Percentiles rank a stretch among this genome's conserved stretches.
phyloP scores from a whole-genome alignment of 352 stramenopile species.

The Phytophthora nicotianae region DNA sequence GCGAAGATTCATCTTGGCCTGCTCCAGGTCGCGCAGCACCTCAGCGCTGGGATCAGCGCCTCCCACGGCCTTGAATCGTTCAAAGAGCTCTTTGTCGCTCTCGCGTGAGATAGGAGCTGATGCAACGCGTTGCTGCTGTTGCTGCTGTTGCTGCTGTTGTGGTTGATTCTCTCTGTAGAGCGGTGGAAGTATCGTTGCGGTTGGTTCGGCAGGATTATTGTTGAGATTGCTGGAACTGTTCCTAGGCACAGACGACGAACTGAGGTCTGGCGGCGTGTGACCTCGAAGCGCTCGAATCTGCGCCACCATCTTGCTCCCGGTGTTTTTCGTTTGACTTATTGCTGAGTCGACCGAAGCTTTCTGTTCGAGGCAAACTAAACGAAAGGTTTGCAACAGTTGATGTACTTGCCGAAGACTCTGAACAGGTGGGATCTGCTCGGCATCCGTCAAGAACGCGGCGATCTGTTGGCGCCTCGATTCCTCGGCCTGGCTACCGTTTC shows the following conservation, averaged over 20 bases:
- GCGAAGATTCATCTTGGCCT: slow-evolving; percentile 65
- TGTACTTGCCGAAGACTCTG: slow-evolving; percentile 55
- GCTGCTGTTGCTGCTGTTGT: slow-evolving; percentile 4
- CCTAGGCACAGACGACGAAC: slow-evolving; percentile 8
- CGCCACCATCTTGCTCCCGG: slow-evolving; percentile 54
- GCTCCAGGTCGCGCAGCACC: slow-evolving; percentile 58
- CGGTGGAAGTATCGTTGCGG: slow-evolving; percentile 11
- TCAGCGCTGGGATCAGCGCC: slow-evolving; percentile 40
- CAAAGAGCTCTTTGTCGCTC: slow-evolving; percentile 64
- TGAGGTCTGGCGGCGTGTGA: slow-evolving; percentile 16
- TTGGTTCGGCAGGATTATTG: not conserved
- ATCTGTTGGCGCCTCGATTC: slow-evolving; percentile 34
- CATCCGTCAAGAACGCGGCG: slow-evolving; percentile 44
- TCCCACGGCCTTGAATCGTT: slow-evolving; percentile 47
- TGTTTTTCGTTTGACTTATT: slow-evolving; percentile 12
- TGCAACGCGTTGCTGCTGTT: slow-evolving; percentile 1
- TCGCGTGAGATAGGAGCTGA: not conserved
- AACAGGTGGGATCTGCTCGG: slow-evolving; percentile 30
- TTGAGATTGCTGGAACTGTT: slow-evolving; percentile 3
- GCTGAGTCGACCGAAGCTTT: slow-evolving; percentile 9
- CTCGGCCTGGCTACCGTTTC: slow-evolving; percentile 19
- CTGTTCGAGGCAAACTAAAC: slow-evolving; percentile 45
- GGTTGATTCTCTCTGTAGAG: slow-evolving; percentile 15
- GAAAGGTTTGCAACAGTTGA: slow-evolving; percentile 51
- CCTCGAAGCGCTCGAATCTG: slow-evolving; percentile 53